Conservation (phyloP, 106 monocot species). For the Dendrobium officinale region DNA sequence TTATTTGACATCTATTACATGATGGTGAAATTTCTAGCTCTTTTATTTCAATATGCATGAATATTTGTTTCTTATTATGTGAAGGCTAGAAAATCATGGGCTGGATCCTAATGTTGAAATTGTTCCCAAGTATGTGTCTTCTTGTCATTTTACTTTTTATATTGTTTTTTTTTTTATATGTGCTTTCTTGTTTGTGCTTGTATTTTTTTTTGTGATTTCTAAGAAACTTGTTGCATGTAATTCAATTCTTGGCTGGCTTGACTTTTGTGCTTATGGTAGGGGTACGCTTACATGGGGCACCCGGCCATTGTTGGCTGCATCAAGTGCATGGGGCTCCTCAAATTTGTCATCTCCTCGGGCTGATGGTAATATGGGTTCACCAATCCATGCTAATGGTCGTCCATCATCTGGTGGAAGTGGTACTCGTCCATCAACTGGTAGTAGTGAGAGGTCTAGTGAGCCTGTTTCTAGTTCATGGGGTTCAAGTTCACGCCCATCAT, state of each 20-base stretch:
- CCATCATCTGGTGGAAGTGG: conserved; percentile 78
- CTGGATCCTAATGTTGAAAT: conserved; percentile 96
- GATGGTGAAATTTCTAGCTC: neutral
- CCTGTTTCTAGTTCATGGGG: conserved; percentile 47
- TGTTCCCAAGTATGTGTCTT: conserved; percentile 81
- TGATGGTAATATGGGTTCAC: conserved; percentile 58
- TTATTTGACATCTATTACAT: neutral
- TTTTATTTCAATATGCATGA: neutral
- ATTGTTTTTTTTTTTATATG: neutral
- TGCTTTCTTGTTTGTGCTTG: neutral
- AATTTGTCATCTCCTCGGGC: conserved; percentile 46
- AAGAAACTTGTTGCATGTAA: too few relatives aligned
- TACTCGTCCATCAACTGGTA: conserved; percentile 77
- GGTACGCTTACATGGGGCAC: conserved; percentile 95
- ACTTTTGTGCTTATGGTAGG: conserved; percentile 35
- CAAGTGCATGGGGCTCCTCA: conserved; percentile 74
- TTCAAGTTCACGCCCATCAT: conserved; percentile 76
- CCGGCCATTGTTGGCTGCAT: conserved; percentile 29
- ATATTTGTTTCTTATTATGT: conserved; percentile 4
- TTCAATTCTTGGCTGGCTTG: neutral
- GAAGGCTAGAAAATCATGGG: conserved; percentile 92
- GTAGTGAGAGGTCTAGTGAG: conserved; percentile 70
- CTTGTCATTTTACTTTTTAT: neutral
- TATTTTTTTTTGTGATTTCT: neutral
- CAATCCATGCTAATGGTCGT: conserved; percentile 37